Base-by-base conservation (phyloP, 208 protist species). In the Hexamita inflata region DNA sequence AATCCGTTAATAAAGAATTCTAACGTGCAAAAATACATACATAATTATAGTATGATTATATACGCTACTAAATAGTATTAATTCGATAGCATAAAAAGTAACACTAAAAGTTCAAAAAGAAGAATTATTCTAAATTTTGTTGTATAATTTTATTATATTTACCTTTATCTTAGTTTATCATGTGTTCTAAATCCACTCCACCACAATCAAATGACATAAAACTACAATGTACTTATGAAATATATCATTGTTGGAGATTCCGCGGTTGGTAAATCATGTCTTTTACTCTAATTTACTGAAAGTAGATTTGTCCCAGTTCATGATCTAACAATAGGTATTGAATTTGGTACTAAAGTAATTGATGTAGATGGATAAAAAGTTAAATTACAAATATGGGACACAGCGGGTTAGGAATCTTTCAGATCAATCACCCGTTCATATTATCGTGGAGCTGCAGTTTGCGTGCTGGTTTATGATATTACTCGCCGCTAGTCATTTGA, bases 371-470 rank as follows among this genome's bases (percentile, higher is more conserved):
- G 49, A 7, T 40, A 80, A 59, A 35, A 41, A 15, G 34, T 80
- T 29, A 80, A 80, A 59, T 28, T 80, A 28, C 42, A 80, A 30
- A 68, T 80, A 41, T 80, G 77, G 77, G 70, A 75, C 64, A 75
- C 70, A n/a, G 26, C 32, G 9, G 70, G 75, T 4, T 39, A 77
- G 29, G 75, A 77, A 34, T 75, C 75, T 28, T 77, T 77, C 68
- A 32, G 59, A 28, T 77, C 75, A 29, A 77, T 77, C 9, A 77
- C 75, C 26, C 9, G 68, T 15, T 58, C 32, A n/a, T 77, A 77
- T 65, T 77, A 77, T 73, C 75, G 75, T 62, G 75, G 75, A 49
- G 59, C 53, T 40, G 26, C 30, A 15, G 26, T n/a, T 59, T n/a
- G 26, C 45, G 29, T 77, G 11, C 75, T 77, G 13, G 75, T 77